These are phyloP conservation scores for Aspergillus ustus DNA, from an alignment of 2,329 filamentous ascomycete species.

Conservation along the genomic window DNA sequence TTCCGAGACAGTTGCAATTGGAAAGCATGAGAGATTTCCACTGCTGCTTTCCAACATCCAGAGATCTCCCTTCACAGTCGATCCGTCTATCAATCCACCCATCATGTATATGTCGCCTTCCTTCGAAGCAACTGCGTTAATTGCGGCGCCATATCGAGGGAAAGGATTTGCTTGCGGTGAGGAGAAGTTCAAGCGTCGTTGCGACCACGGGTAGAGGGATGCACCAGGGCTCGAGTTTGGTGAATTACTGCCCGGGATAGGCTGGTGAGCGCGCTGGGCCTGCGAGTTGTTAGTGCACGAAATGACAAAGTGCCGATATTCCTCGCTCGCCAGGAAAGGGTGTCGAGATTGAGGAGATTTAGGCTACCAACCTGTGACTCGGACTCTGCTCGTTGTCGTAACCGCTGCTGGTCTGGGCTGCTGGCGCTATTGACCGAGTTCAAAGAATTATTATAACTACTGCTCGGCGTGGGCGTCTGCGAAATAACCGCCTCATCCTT, in stretches of 20 bases:
- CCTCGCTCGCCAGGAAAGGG: neutral
- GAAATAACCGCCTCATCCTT: slow-evolving; percentile 41
- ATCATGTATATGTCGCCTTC: slow-evolving; percentile 98
- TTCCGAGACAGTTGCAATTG: slow-evolving; percentile 87
- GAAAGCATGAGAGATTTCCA: slow-evolving; percentile 85
- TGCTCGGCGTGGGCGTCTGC: slow-evolving; percentile 73
- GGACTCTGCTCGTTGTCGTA: slow-evolving; percentile 59
- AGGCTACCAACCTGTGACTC: slow-evolving; percentile 57
- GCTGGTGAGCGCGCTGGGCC: slow-evolving; percentile 49
- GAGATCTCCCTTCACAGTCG: slow-evolving; percentile 93
- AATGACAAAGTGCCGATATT: neutral
- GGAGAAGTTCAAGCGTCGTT: slow-evolving; percentile 83
- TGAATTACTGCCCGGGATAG: slow-evolving; percentile 57
- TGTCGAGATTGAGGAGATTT: slow-evolving; percentile 7
- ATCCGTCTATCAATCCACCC: slow-evolving; percentile 93
- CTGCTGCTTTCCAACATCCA: slow-evolving; percentile 94
- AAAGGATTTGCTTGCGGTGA: slow-evolving; percentile 84
- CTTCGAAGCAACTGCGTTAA: slow-evolving; percentile 90
- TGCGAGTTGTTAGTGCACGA: slow-evolving; percentile 18
- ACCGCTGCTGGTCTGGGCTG: slow-evolving; percentile 68
- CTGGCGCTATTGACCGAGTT: slow-evolving; percentile 69
- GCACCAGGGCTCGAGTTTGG: slow-evolving; percentile 65
- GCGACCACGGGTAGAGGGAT: slow-evolving; percentile 94
- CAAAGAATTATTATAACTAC: slow-evolving; percentile 68
- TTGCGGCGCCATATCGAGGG: slow-evolving; percentile 93